phyloP scores from a whole-genome alignment of 2,329 filamentous ascomycete species.

The Arthrobotrys megalospora region DNA sequence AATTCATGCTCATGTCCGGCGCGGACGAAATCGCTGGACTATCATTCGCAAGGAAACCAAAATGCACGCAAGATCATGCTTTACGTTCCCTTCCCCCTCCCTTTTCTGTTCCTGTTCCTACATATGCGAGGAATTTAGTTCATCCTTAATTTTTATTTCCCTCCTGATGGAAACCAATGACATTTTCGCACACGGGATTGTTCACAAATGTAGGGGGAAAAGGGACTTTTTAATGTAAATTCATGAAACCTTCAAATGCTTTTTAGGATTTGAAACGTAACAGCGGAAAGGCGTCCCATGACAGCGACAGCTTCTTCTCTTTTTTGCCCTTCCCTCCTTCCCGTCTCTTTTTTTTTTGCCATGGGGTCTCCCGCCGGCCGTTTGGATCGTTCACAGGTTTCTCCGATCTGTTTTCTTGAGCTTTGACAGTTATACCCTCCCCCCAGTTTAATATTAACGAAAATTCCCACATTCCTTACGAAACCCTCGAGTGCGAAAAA shows the following conservation, averaged over 20 bases:
- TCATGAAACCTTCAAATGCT: conserved; percentile 6
- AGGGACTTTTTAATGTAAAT: not conserved
- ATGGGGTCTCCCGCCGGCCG: conserved; percentile 13
- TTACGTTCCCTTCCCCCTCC: conserved; percentile 6
- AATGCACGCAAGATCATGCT: conserved; percentile 48
- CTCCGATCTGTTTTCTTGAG: conserved; percentile 60
- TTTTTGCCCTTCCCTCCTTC: not conserved
- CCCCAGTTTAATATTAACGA: conserved; percentile 44
- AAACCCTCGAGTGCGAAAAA: conserved; percentile 5
- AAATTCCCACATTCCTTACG: conserved; percentile 18
- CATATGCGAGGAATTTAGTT: conserved; percentile 45
- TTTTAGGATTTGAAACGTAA: conserved; percentile 30
- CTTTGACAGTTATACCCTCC: conserved; percentile 39
- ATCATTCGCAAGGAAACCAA: conserved; percentile 28
- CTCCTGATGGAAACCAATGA: conserved; percentile 43
- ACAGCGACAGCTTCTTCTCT: conserved; percentile 8
- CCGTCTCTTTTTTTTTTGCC: conserved; percentile 18
- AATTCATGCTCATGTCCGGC: conserved; percentile 29
- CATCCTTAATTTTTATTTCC: conserved; percentile 10
- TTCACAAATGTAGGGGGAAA: conserved; percentile 2
- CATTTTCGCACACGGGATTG: conserved; percentile 21
- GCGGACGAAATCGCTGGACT: conserved; percentile 42
- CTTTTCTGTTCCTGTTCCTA: conserved; percentile 49
- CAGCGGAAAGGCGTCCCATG: conserved; percentile 24
- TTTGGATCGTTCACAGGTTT: conserved; percentile 38